Evolutionary conservation across 1,139 yeast genomes (phyloP), one percentile per base, ranked within the genome.

Genomic region (Komagataea norvegica): DNA sequence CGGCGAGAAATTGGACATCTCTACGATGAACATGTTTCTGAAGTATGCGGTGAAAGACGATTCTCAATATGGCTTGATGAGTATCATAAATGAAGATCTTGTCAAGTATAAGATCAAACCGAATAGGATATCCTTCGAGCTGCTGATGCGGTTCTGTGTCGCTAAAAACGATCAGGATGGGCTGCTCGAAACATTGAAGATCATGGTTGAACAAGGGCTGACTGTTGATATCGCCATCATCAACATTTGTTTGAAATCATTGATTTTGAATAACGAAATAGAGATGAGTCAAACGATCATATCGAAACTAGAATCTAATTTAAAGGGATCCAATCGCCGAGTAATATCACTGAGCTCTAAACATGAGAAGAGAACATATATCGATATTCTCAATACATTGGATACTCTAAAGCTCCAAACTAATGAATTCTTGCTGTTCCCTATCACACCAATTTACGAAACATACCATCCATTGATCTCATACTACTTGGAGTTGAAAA

Each of bases 1-100:
- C 11, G 1, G 8, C 7, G 33, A 30, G 8, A 10, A 8, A 15
- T 21, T 37, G 16, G 40, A 37, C 17, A 22, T 29, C 3, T 32
- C 40, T 4, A 32, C 36, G 19, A 32, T 37, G 34, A 37, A 37
- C 14, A 29, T 37, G 21, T 37, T 37, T 14, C 20, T 37, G 21
- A 29, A 25, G 14, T n/a, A 20, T 6, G 40, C 36, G 6, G 23
- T 29, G 11, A 7, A 20, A 14, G 11, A n/a, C 15, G 15, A 25
- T 20, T 16, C n/a, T n/a, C n/a, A 33, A 18, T 15, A 18, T 16
- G 25, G 15, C 9, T 25, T 37, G 5, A 8, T 37, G 21, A 21
- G 29, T 11, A 23, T 13, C n/a, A 29, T 37, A 16, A 29, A 28
- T 18, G 8, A 18, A 7, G 40, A 37, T 29, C 15, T 33, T 25